These are phyloP conservation scores for Phytophthora podocarpi DNA, from an alignment of 352 stramenopile species.

Conservation along the genomic window DNA sequence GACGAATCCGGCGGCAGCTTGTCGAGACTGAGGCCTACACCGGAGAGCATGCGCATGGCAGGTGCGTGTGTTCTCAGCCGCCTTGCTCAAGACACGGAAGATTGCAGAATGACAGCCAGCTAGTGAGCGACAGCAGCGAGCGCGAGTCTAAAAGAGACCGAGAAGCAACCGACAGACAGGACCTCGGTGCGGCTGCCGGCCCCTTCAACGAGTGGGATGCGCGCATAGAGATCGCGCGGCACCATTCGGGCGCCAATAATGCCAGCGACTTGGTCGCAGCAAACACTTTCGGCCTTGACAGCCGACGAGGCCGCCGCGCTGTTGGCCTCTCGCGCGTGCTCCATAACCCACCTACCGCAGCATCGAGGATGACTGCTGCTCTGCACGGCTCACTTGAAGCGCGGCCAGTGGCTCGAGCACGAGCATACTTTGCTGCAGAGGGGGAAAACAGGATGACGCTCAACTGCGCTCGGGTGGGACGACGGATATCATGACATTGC, in stretches of 20 bases:
- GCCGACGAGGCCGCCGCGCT: too few species aligned
- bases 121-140: background rate
- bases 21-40: slow-evolving; percentile 11
- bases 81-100: slow-evolving; percentile 3
- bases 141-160: slow-evolving; percentile 19
- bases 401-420: too few species aligned
- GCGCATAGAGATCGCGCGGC: slow-evolving; percentile 19
- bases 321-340: too few species aligned
- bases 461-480: slow-evolving; percentile 18
- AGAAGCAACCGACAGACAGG: slow-evolving; percentile 27
- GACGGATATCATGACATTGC: slow-evolving; percentile 9
- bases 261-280: background rate
- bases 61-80: background rate
- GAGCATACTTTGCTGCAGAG: background rate
- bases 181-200: slow-evolving; percentile 24
- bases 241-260: slow-evolving; percentile 4
- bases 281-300: too few species aligned
- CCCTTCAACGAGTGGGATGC: slow-evolving; percentile 34
- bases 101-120: slow-evolving; percentile 30
- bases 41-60: slow-evolving; percentile 23
- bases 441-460: background rate
- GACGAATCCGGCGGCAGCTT: slow-evolving; percentile 9
- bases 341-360: background rate
- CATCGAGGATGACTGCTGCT: background rate
- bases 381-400: background rate